phyloP scores from a whole-genome alignment of 352 stramenopile species.

The Pythium dissimile region DNA sequence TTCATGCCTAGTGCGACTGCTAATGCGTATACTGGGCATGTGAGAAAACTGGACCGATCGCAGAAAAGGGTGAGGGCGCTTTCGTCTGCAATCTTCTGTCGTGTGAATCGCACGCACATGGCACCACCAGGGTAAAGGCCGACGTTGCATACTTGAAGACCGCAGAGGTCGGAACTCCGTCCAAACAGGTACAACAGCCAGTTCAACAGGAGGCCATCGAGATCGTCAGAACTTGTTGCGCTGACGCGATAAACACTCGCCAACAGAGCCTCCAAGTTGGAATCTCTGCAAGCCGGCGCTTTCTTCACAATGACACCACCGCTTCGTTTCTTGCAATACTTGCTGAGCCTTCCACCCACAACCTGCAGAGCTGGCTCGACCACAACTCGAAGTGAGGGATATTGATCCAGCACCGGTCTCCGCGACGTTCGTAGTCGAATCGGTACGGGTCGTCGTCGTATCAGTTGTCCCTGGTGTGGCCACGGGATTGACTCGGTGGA shows the following conservation, averaged over 20 bases:
- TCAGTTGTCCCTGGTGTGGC: no score
- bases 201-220: background rate
- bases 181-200: background rate
- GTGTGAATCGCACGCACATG: background rate
- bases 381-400: background rate
- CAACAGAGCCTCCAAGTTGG: background rate
- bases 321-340: background rate
- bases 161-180: background rate
- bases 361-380: background rate
- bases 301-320: background rate
- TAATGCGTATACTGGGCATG: background rate
- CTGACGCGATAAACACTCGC: background rate
- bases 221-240: background rate
- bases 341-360: background rate
- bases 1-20: background rate
- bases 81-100: background rate
- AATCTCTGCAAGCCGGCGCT: background rate
- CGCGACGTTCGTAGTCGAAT: no score
- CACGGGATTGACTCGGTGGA: no score
- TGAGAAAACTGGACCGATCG: background rate
- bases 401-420: no score
- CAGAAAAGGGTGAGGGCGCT: background rate
- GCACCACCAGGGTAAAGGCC: background rate
- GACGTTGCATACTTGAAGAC: background rate
- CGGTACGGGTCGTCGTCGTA: no score